Base-by-base conservation (phyloP, 2,329 filamentous ascomycete species). In the Chaetomium sp. region DNA sequence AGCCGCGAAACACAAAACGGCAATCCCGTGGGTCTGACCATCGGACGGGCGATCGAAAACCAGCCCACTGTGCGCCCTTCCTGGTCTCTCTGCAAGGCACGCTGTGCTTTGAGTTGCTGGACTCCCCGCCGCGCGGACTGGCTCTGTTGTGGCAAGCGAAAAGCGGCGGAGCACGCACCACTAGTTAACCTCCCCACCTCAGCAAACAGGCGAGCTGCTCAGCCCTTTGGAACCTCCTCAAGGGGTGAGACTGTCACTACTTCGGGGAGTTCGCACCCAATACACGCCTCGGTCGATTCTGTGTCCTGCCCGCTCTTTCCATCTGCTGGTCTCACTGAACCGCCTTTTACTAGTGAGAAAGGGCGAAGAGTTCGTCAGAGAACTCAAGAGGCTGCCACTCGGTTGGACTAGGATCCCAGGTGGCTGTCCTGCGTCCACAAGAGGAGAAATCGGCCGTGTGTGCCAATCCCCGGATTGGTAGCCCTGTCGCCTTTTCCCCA, bases 401-500 rank as follows among this genome's bases (percentile, higher is more conserved):
- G 49, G 38, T n/a, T 54, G 54, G 59, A 61, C 57, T 59, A 37
- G 56, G 57, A 49, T 57, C 53, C 56, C 54, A 57, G 43, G 53
- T 7, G 45, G 46, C 37, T 11, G 38, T 54, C 54, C 41, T 32
- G 43, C 48, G 54, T 55, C 47, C 46, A 44, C 53, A 37, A 49
- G 9, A n/a, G 49, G 43, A 43, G 14, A 41, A 12, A 38, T 8
- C 36, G 19, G 43, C 36, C 36, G 47, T 59, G 60, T 58, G 56
- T 60, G 58, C 51, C 53, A 47, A 61, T 59, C 61, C 60, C 62
- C 61, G 59, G 53, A 53, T 65, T 64, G 64, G 58, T 62, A 61
- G 58, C 54, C 61, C 40, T 63, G 59, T 60, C 60, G 6, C 55
- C 53, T 61, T 57, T n/a, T 14, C 64, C 65, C 62, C 62, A 63